phyloP scores from a whole-genome alignment of 768 basidiomycete species.

The Pleurotus citrinopileatus region DNA sequence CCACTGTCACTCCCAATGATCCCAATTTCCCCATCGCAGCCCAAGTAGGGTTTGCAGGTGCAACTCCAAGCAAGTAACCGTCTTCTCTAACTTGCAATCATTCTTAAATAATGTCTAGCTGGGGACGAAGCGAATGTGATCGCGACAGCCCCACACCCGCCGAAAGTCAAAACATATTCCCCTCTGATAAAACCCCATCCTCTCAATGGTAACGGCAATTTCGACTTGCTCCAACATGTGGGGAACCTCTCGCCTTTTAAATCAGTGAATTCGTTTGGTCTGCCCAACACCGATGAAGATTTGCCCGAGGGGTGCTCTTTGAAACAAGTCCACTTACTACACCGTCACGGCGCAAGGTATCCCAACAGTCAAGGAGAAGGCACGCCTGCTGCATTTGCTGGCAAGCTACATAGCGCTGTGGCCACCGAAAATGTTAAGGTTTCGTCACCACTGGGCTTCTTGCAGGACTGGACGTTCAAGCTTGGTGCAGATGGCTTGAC shows the following conservation, averaged over 20 bases:
- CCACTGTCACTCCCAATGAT: constrained; percentile 31
- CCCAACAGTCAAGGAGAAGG: constrained; percentile 38
- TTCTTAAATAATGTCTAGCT: constrained; percentile 22
- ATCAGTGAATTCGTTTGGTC: constrained; percentile 49
- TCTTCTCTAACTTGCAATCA: not conserved
- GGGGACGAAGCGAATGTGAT: constrained; percentile 40
- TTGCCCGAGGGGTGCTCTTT: constrained; percentile 46
- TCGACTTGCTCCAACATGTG: constrained; percentile 43
- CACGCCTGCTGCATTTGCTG: constrained; percentile 43
- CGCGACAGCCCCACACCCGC: constrained; percentile 37
- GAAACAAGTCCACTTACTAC: constrained; percentile 54
- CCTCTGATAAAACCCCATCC: constrained; percentile 40
- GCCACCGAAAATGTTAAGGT: constrained; percentile 41
- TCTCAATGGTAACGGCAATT: constrained; percentile 27
- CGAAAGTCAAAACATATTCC: constrained; percentile 33
- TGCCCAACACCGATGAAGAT: constrained; percentile 41
- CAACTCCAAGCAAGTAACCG: constrained; percentile 41
- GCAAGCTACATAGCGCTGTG: constrained; percentile 44
- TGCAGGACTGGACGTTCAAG: constrained; percentile 75
- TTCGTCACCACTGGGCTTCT: constrained; percentile 54
- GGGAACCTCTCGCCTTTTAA: constrained; percentile 51
- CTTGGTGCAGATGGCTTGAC: constrained; percentile 76
- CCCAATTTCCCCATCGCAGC: constrained; percentile 37
- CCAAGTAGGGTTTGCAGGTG: constrained; percentile 43
- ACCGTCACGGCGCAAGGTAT: constrained; percentile 69